Evolutionary conservation across 108 stramenopile genomes (phyloP), one percentile per base, ranked within the genome.

Genomic region (Fragilaria crotonensis): DNA sequence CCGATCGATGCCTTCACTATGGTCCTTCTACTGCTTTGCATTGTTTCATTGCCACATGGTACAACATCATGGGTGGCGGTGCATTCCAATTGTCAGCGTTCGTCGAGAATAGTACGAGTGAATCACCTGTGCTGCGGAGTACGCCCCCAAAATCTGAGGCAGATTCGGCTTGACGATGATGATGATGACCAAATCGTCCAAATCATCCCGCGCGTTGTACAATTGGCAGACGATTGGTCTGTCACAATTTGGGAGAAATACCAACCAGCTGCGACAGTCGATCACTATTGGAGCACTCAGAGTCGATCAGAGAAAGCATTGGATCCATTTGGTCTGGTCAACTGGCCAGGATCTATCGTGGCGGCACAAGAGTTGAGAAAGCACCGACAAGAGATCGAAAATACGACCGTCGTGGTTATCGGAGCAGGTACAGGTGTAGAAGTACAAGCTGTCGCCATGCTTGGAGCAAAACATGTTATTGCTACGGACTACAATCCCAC

Each of bases 381-480:
- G 25, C 69, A 62, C 31, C 41, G 57, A 20, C 36, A 68, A 4
- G 44, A 27, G 30, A 48, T 45, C 30, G 45, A 41, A 3, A 49
- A 47, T 11, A 57, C 60, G 5, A 74, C 67, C 11, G 83, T 86
- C 0, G 50, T 85, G 30, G 71, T 90, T 11, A 66, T 84, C 55
- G 89, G 89, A 14, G 81, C 85, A 3, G 89, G 89, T 1, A 84
- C 84, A 11, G 89, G 89, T 23, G 64, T 90, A 17, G 89, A 90
- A 61, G 79, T 76, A 1, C 78, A 80, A 58, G 70, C 78, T 11
- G 88, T 77, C 9, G 83, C 82, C 19, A 51, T 72, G 62, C 59
- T 84, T 17, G 84, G 84, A 9, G 84, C 88, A 3, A 76, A 68
- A 56, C 63, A 61, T 56, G 84, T 90, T 0, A 66, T 85, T 52